phyloP scores from a whole-genome alignment of 2,329 filamentous ascomycete species.

The Drechslerella coelobrocha region DNA sequence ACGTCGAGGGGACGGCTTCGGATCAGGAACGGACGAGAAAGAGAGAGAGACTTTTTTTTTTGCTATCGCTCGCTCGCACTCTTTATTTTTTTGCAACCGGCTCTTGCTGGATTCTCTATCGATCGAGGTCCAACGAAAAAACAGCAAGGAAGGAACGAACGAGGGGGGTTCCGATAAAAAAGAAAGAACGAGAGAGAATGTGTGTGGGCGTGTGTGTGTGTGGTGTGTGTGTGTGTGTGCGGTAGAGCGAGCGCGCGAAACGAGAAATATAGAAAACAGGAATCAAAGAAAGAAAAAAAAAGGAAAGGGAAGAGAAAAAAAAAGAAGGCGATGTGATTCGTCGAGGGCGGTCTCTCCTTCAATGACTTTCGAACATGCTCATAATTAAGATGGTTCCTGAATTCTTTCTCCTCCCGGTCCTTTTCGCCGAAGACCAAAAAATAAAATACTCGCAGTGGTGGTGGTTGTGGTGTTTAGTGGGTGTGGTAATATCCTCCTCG shows the following conservation, averaged over 20 bases:
- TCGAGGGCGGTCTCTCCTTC: constrained; percentile 3
- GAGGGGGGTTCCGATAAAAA: not conserved
- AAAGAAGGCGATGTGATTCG: constrained; percentile 4
- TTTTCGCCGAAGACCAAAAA: too few relatives aligned
- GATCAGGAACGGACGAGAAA: constrained; percentile 46
- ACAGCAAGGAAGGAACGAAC: not conserved
- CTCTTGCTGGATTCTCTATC: not conserved
- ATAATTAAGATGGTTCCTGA: constrained; percentile 15
- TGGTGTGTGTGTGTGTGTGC: too few relatives aligned
- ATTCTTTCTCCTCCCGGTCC: not conserved
- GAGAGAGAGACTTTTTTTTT: too few relatives aligned
- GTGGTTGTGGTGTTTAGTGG: too few relatives aligned
- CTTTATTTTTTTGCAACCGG: too few relatives aligned
- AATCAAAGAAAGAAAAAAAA: constrained; percentile 23
- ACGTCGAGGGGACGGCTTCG: too few relatives aligned
- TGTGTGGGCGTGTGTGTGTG: too few relatives aligned
- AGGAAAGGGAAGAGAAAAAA: constrained; percentile 19
- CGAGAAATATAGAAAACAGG: too few relatives aligned
- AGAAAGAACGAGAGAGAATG: constrained; percentile 20
- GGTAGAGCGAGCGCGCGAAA: too few relatives aligned
- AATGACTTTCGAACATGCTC: constrained; percentile 26
- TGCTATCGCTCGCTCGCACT: too few relatives aligned
- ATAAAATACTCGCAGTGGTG: too few relatives aligned
- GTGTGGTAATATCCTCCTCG: too few relatives aligned
- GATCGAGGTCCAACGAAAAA: not conserved